A percentile compares a stretch with the other conserved stretches of the same genome.
phyloP scores from a whole-genome alignment of 331 rosid genomes.

The Spiraea crenata region DNA sequence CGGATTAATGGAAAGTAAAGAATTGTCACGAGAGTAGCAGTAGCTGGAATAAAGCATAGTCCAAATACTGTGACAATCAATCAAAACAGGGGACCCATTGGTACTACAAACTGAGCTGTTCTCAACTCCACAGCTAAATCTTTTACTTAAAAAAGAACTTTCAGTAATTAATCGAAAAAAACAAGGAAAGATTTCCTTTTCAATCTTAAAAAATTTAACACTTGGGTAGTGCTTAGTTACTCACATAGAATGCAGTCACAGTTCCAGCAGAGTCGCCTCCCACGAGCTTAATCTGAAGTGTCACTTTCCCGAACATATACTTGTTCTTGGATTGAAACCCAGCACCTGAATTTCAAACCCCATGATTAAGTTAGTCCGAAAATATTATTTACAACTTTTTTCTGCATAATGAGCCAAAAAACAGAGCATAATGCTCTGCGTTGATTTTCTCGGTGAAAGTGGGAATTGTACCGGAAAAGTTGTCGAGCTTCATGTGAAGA shows the following conservation, averaged over 20 bases:
- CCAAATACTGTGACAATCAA: not conserved
- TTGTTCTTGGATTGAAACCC: constrained; percentile 82
- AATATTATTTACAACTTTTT: no score
- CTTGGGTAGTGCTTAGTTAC: constrained; percentile 12
- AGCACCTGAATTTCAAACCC: constrained; percentile 61
- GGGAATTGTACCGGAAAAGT: constrained; percentile 56
- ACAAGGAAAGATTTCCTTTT: not conserved
- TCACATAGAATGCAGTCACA: constrained; percentile 89
- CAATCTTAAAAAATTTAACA: not conserved
- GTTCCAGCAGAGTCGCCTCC: constrained; percentile 97
- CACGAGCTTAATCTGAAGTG: constrained; percentile 73
- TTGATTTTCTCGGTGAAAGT: not conserved
- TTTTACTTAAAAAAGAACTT: not conserved
- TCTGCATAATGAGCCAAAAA: not conserved
- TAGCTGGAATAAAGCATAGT: constrained; percentile 5
- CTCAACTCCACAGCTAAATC: not conserved
- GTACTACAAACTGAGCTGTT: constrained; percentile 5
- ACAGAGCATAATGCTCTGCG: not conserved
- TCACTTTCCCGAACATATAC: constrained; percentile 91
- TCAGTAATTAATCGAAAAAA: not conserved
- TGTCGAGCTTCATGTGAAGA: constrained; percentile 75
- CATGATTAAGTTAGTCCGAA: not conserved
- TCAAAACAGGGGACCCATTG: constrained; percentile 11
- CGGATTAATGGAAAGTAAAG: constrained; percentile 14
- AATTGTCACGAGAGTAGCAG: constrained; percentile 24